A percentile compares a stretch with the other conserved stretches of the same genome.
phyloP scores from a whole-genome alignment of 2,329 filamentous ascomycete species.

The Leptoxyphium fumago region DNA sequence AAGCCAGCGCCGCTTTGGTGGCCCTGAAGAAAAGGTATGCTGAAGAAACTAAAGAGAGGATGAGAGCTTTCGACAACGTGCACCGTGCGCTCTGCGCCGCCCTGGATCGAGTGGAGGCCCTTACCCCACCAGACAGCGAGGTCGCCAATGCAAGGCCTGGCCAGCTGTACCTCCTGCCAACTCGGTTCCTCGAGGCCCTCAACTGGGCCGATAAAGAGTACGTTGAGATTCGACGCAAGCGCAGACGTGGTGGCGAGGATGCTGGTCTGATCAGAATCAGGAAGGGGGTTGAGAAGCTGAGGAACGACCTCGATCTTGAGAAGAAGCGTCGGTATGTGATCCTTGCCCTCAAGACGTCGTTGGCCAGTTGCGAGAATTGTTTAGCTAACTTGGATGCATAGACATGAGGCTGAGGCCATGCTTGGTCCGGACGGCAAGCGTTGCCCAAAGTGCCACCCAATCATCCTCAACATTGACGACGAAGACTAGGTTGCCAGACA shows the following conservation, averaged over 20 bases:
- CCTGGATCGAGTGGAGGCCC: not conserved
- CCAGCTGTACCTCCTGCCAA: constrained; percentile 1
- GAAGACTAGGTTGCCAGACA: not conserved
- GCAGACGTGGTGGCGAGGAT: not conserved
- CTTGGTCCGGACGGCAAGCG: constrained; percentile 3
- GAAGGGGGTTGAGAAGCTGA: not conserved
- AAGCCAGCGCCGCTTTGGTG: too few species aligned
- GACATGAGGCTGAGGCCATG: constrained; percentile 2
- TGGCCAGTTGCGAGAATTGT: not conserved
- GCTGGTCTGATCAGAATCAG: not conserved
- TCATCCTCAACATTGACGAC: constrained; percentile 1
- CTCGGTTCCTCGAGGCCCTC: constrained; percentile 1
- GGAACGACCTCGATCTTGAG: constrained; percentile 1
- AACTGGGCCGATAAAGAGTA: not conserved
- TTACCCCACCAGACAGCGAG: not conserved
- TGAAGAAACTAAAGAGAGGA: too few species aligned
- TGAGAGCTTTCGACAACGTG: too few species aligned
- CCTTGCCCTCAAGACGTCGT: not conserved
- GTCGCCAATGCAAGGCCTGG: not conserved
- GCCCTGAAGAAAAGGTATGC: too few species aligned
- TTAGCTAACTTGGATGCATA: not conserved
- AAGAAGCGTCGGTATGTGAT: constrained; percentile 3
- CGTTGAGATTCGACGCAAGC: not conserved
- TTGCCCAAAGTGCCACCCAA: constrained; percentile 3
- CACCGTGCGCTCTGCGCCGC: too few species aligned